Percentiles rank a stretch among this genome's conserved stretches.
These are phyloP conservation scores for Cairneyella variabilis DNA, from an alignment of 495 filamentous ascomycete genomes.

Conservation along the genomic window DNA sequence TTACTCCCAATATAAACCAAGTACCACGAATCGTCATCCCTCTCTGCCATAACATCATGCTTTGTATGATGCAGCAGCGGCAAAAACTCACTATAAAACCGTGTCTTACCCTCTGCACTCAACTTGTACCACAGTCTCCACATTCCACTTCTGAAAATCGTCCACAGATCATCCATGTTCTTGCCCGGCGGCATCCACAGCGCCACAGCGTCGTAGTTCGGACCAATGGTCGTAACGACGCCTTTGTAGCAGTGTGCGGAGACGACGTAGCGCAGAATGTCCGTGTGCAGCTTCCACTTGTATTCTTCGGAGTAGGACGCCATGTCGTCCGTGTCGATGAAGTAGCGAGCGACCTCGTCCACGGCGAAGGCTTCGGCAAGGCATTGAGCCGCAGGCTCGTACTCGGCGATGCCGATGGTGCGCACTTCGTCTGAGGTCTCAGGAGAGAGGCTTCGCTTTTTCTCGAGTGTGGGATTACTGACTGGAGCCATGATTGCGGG, in stretches of 20 bases:
- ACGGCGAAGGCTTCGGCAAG: slow-evolving; percentile 73
- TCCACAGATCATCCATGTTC: slow-evolving; percentile 67
- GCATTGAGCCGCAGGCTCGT: slow-evolving; percentile 59
- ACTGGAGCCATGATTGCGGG: slow-evolving; percentile 28
- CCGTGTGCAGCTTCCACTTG: slow-evolving; percentile 70
- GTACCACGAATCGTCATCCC: slow-evolving; percentile 63
- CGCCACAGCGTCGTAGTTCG: slow-evolving; percentile 70
- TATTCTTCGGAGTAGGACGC: slow-evolving; percentile 53
- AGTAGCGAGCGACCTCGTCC: slow-evolving; percentile 70
- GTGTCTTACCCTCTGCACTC: slow-evolving; percentile 60
- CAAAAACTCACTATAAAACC: slow-evolving; percentile 74
- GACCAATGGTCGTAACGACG: slow-evolving; percentile 65
- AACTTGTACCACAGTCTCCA: slow-evolving; percentile 70
- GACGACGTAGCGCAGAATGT: slow-evolving; percentile 69
- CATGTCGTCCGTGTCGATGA: slow-evolving; percentile 63
- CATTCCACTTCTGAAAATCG: slow-evolving; percentile 66
- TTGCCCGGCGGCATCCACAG: slow-evolving; percentile 77
- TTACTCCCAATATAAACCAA: slow-evolving; percentile 77
- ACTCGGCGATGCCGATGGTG: slow-evolving; percentile 54
- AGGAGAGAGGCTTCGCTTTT: slow-evolving; percentile 45
- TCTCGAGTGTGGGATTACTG: slow-evolving; percentile 30
- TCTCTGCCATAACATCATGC: slow-evolving; percentile 56
- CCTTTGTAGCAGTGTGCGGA: slow-evolving; percentile 69
- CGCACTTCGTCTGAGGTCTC: slow-evolving; percentile 51
- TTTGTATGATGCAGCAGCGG: slow-evolving; percentile 74